Evolutionary conservation across 345 rosid species (phyloP), one percentile per base, ranked within the genome.

Genomic region (Aegle marmelos): DNA sequence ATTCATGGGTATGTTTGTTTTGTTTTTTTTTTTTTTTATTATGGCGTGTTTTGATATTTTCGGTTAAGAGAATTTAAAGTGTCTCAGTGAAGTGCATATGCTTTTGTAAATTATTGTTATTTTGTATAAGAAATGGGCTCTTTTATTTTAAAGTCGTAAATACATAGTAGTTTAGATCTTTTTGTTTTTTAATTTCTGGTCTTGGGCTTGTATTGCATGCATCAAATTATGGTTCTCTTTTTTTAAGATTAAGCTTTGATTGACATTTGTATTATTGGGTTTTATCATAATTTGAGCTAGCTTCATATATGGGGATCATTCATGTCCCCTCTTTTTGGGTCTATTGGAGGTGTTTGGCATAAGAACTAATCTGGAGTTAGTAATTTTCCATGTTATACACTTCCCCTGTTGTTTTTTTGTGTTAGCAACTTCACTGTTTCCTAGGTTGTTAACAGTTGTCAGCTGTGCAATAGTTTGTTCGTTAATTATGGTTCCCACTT

Each of bases 1-100:
- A 70, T 75, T 76, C 76, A 58, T 75, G 79, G 78, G 77, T 79
- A 80, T 70, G 80, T 83, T 69, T 81, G 83, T 65, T 37, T 56
- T 80, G 79, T 34, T 33, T 72, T 83, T 57, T 65, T 37, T 56
- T 80, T 80, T 34, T 33, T 72, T 83, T 57, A 57, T 68, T 70
- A 57, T 33, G 56, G 70, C 58, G 36, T 37, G 77, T 71, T 76
- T 73, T 68, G 70, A 36, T 69, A 54, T 66, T 76, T 74, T 78
- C 48, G 37, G 34, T 27, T 45, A 45, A 28, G 31, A 30, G 7
- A 63, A 48, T 63, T 33, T 50, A 1, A 22, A 50, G 70, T 45
- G 70, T 57, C 28, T 57, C 22, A 65, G 27, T 66, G 72, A 76
- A 76, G 25, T 66, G 72, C 72, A 24, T 76, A 54, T 24, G 37